Conservation (phyloP, 2,329 filamentous ascomycete species). For the Colletotrichum tropicicola region DNA sequence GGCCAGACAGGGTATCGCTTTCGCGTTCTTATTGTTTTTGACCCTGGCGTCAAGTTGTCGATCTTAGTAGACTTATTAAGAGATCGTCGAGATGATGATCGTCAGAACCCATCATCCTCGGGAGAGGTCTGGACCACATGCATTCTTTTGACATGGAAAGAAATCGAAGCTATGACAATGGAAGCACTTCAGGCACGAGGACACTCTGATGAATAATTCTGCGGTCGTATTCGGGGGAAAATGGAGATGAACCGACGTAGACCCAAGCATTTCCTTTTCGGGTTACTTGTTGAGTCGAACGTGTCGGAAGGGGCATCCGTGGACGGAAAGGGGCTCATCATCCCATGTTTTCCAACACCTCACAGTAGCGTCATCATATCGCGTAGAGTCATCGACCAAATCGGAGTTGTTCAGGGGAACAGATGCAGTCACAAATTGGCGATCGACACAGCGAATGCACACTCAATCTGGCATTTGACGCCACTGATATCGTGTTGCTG, state of each 20-base stretch:
- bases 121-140: background rate
- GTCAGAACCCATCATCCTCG: background rate
- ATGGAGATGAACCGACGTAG: background rate
- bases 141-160: too few species aligned
- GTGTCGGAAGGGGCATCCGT: conserved; percentile 1
- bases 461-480: too few species aligned
- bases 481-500: too few species aligned
- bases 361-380: background rate
- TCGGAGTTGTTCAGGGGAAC: background rate
- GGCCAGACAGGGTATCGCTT: background rate
- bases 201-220: too few species aligned
- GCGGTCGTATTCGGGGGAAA: background rate
- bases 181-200: too few species aligned
- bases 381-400: background rate
- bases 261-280: background rate
- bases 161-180: too few species aligned
- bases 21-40: background rate
- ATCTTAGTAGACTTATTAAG: background rate
- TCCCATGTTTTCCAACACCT: background rate
- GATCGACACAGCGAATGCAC: background rate
- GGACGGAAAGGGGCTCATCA: background rate
- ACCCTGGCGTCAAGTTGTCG: background rate
- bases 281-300: background rate
- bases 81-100: background rate
- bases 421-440: background rate